A percentile compares a stretch with the other conserved stretches of the same genome.
These are phyloP conservation scores for Fimicolochytrium jonesii DNA, from an alignment of 192 early-diverging fungal genomes.

Conservation along the genomic window DNA sequence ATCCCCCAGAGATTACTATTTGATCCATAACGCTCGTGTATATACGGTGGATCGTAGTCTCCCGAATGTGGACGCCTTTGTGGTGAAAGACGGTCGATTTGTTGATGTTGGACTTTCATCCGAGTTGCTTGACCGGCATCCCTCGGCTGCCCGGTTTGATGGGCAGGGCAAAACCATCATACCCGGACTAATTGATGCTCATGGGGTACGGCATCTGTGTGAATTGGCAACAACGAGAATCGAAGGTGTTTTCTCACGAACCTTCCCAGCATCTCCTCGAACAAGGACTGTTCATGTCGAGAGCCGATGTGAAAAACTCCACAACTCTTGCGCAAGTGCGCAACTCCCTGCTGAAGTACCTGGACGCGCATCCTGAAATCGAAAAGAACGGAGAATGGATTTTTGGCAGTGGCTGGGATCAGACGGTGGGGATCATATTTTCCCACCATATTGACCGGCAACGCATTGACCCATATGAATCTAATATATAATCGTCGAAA, in stretches of 20 bases:
- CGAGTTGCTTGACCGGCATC: background rate
- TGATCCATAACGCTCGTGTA: constrained; percentile 38
- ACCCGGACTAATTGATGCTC: constrained; percentile 52
- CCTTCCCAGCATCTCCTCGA: constrained; percentile 39
- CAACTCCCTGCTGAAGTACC: constrained; percentile 5
- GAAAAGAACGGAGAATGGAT: constrained; percentile 33
- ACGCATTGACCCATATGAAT: too few relatives aligned
- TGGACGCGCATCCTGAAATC: constrained; percentile 30
- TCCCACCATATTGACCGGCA: too few relatives aligned
- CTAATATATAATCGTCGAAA: too few relatives aligned
- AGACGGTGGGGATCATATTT: too few relatives aligned
- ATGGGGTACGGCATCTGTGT: constrained; percentile 29
- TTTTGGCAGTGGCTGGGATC: constrained; percentile 53
- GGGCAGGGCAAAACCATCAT: constrained; percentile 26
- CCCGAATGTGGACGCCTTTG: constrained; percentile 33
- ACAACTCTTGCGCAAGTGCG: constrained; percentile 14
- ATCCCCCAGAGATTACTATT: constrained; percentile 10
- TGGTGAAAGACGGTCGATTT: constrained; percentile 36
- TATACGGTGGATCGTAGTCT: constrained; percentile 33
- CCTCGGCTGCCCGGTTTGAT: constrained; percentile 12
- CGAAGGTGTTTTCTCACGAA: background rate
- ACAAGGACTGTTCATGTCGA: constrained; percentile 25
- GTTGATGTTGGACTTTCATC: constrained; percentile 32
- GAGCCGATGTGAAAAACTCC: constrained; percentile 25
- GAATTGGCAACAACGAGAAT: too few relatives aligned